phyloP scores from a whole-genome alignment of 2,329 filamentous ascomycete genomes.

The Aspergillus aculeatus region DNA sequence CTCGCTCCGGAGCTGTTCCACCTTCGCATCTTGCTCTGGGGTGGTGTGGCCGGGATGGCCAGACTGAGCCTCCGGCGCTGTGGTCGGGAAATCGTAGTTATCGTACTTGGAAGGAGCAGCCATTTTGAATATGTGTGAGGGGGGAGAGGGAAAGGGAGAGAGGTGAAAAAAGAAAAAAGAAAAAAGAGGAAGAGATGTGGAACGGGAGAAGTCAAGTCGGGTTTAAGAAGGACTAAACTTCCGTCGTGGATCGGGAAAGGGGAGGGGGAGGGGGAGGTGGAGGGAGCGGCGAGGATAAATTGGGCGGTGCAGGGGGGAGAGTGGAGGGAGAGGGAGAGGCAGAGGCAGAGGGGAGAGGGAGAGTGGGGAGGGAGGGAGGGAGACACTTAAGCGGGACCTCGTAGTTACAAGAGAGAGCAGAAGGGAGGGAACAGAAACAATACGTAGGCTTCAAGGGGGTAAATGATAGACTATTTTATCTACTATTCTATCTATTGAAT shows the following conservation, averaged over 20 bases:
- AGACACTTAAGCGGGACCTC: conserved; percentile 9
- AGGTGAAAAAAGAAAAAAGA: conserved; percentile 1
- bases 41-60: conserved; percentile 90
- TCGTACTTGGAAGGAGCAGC: conserved; percentile 78
- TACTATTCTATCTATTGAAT: too few species aligned
- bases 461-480: neutral
- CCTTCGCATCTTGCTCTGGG: conserved; percentile 81
- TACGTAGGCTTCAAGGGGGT: neutral
- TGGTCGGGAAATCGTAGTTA: conserved; percentile 88
- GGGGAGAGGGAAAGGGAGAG: neutral
- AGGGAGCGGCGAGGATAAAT: conserved; percentile 11
- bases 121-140: conserved; percentile 29
- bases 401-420: conserved; percentile 2
- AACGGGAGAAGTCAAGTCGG: conserved; percentile 4
- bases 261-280: neutral
- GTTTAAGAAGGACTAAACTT: conserved; percentile 1
- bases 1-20: conserved; percentile 78
- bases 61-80: conserved; percentile 64
- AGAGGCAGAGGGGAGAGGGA: conserved; percentile 18
- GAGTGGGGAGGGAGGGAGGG: conserved; percentile 17
- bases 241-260: conserved; percentile 7
- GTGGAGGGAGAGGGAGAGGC: conserved; percentile 20
- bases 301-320: conserved; percentile 21
- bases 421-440: neutral
- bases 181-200: conserved; percentile 8